Evolutionary conservation across 2,329 filamentous ascomycete species (phyloP).

Genomic region (Escovopsis sp.): DNA sequence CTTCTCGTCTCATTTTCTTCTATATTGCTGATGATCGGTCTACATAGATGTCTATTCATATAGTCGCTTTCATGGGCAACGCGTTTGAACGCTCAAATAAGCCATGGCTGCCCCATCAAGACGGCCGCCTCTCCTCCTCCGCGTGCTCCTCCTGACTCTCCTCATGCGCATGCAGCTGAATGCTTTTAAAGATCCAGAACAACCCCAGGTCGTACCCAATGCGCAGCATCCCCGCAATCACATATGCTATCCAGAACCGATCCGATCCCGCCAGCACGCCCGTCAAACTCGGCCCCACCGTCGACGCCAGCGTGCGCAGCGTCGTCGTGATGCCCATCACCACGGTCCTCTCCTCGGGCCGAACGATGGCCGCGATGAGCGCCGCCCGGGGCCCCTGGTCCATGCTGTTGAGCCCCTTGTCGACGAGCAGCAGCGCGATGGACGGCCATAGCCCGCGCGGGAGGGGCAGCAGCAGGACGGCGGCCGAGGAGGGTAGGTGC

Average conservation of each 20-base stretch:
- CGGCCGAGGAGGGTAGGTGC: constrained; percentile 44
- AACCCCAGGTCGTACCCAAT: constrained; percentile 43
- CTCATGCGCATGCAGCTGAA: constrained; percentile 34
- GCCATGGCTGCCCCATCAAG: too few species aligned
- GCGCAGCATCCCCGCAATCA: constrained; percentile 36
- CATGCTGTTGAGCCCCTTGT: constrained; percentile 51
- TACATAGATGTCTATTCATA: too few species aligned
- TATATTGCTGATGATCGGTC: too few species aligned
- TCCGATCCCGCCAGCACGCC: constrained; percentile 36
- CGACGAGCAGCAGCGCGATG: constrained; percentile 39
- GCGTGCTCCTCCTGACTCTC: not conserved
- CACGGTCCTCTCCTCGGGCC: constrained; percentile 48
- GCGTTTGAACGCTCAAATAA: too few species aligned
- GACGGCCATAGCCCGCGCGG: constrained; percentile 35
- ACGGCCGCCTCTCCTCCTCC: too few species aligned
- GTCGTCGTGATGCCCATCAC: constrained; percentile 55
- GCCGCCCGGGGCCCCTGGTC: constrained; percentile 52
- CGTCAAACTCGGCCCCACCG: constrained; percentile 36
- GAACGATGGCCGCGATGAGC: constrained; percentile 51
- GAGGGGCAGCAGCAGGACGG: constrained; percentile 43
- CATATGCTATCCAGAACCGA: constrained; percentile 46
- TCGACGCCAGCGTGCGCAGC: constrained; percentile 43
- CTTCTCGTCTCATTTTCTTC: too few species aligned
- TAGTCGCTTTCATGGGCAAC: too few species aligned
- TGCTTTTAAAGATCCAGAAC: constrained; percentile 43